These are phyloP conservation scores for Fragilariopsis cylindrus DNA, from an alignment of 108 stramenopile genomes.

Conservation along the genomic window DNA sequence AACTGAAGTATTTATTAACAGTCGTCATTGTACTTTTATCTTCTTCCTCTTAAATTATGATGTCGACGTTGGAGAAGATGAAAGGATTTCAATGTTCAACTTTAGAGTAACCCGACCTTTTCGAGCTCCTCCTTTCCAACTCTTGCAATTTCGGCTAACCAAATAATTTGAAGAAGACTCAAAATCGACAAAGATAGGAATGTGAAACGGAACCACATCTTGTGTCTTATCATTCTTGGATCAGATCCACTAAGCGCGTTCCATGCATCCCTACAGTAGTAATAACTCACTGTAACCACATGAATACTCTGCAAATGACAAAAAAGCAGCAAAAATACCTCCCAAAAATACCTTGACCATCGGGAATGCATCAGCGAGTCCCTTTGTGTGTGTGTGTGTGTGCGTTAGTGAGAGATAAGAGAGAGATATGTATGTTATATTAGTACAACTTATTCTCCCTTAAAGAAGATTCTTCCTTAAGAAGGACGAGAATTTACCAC, in stretches of 20 bases:
- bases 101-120: constrained; percentile 20
- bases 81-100: too few relatives aligned
- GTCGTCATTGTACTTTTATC: too few relatives aligned
- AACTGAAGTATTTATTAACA: too few relatives aligned
- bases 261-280: constrained; percentile 63
- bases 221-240: constrained; percentile 43
- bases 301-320: constrained; percentile 66
- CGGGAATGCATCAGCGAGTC: constrained; percentile 78
- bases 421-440: too few relatives aligned
- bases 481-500: too few relatives aligned
- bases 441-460: too few relatives aligned
- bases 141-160: constrained; percentile 71
- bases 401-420: not conserved
- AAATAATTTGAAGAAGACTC: constrained; percentile 68
- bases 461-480: too few relatives aligned
- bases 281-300: constrained; percentile 74
- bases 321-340: constrained; percentile 72
- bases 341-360: constrained; percentile 62
- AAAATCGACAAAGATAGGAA: constrained; percentile 51
- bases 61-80: too few relatives aligned
- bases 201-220: constrained; percentile 48
- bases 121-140: constrained; percentile 63
- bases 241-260: constrained; percentile 45
- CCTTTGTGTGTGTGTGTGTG: constrained; percentile 1
- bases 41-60: too few relatives aligned